Percentiles rank a stretch among this genome's conserved stretches.
Evolutionary conservation across 1,139 yeast genomes (phyloP).

Genomic region (Debaryomyces fabryi): DNA sequence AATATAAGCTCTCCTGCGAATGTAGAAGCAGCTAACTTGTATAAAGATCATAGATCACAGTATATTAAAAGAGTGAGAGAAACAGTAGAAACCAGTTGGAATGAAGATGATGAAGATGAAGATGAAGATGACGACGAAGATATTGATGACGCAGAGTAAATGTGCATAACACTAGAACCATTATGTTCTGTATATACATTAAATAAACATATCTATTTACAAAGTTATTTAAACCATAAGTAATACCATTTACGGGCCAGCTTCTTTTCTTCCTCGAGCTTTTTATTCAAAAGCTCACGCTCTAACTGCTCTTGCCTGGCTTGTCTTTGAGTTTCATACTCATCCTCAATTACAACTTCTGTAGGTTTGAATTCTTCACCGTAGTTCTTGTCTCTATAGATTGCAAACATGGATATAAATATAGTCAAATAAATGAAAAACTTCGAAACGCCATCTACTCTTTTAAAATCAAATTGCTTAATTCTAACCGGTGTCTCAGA

Average conservation of each 20-base stretch:
- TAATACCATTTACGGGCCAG: slow-evolving; percentile 29
- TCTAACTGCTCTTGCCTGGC: slow-evolving; percentile 21
- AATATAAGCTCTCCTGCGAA: slow-evolving; percentile 97
- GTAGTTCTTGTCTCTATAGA: slow-evolving; percentile 51
- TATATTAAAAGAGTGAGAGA: slow-evolving; percentile 89
- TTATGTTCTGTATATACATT: slow-evolving; percentile 9
- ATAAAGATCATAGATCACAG: slow-evolving; percentile 92
- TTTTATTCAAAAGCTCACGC: slow-evolving; percentile 11
- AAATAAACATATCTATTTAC: slow-evolving; percentile 10
- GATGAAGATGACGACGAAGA: slow-evolving; percentile 58
- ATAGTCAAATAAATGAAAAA: slow-evolving; percentile 51
- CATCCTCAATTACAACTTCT: slow-evolving; percentile 42
- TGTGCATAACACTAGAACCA: slow-evolving; percentile 4
- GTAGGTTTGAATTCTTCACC: slow-evolving; percentile 53
- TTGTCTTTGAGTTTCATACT: slow-evolving; percentile 35
- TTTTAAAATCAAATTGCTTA: slow-evolving; percentile 52
- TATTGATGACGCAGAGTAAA: slow-evolving; percentile 8
- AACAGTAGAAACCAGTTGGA: slow-evolving; percentile 91
- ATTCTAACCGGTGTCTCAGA: slow-evolving; percentile 49
- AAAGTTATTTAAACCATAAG: slow-evolving; percentile 26
- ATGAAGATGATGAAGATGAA: slow-evolving; percentile 66
- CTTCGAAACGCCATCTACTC: slow-evolving; percentile 58
- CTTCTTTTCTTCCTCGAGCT: slow-evolving; percentile 15
- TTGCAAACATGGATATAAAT: slow-evolving; percentile 44
- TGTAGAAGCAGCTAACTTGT: slow-evolving; percentile 95